These are phyloP conservation scores for Pisolithus orientalis DNA, from an alignment of 768 basidiomycete genomes.

Conservation along the genomic window DNA sequence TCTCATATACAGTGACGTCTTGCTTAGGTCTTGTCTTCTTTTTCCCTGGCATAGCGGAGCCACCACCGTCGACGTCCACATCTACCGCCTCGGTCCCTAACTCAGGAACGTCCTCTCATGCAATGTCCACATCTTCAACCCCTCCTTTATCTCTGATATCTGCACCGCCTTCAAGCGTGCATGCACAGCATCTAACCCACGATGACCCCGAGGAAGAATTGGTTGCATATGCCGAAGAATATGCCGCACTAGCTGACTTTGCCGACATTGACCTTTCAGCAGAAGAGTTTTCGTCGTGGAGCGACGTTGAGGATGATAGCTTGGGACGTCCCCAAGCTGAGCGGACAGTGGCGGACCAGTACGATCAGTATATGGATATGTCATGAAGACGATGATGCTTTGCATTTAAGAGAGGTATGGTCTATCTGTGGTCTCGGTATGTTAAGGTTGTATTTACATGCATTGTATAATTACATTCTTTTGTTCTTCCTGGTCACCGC, in stretches of 20 bases:
- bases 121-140: neutral
- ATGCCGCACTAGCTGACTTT: slow-evolving; percentile 38
- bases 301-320: slow-evolving; percentile 17
- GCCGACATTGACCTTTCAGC: slow-evolving; percentile 33
- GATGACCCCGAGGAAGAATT: slow-evolving; percentile 52
- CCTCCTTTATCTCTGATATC: slow-evolving; percentile 5
- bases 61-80: neutral
- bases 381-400: slow-evolving; percentile 6
- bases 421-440: no score
- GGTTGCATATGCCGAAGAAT: slow-evolving; percentile 53
- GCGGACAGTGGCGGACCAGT: neutral
- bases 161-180: neutral
- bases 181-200: slow-evolving; percentile 26
- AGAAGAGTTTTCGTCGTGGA: slow-evolving; percentile 12
- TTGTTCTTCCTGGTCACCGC: no score
- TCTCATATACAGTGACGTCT: neutral
- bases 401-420: neutral
- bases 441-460: neutral
- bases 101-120: neutral
- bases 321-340: neutral
- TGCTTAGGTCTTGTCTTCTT: neutral
- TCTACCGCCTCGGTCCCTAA: neutral
- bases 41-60: neutral
- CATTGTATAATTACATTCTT: neutral
- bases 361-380: slow-evolving; percentile 20